phyloP scores from a whole-genome alignment of 1,284 basidiomycete genomes.

The Malassezia equina region DNA sequence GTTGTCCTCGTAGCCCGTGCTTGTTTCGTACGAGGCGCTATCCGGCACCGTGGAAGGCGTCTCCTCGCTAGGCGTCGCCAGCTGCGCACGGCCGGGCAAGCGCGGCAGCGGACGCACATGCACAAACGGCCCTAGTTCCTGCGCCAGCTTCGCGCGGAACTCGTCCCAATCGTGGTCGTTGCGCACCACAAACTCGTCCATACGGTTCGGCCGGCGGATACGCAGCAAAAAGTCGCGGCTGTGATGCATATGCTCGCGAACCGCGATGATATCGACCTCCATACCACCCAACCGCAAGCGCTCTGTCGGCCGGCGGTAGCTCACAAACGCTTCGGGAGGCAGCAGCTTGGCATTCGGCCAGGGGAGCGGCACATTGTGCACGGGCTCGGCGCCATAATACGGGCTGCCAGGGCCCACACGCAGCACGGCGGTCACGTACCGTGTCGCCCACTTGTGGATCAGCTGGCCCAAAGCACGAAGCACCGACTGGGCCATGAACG shows the following conservation, averaged over 20 bases:
- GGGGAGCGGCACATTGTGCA: slow-evolving; percentile 27
- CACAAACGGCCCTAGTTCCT: slow-evolving; percentile 30
- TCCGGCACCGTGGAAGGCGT: background rate
- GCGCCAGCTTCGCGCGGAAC: slow-evolving; percentile 28
- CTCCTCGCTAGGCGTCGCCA: background rate
- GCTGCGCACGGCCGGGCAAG: slow-evolving; percentile 18
- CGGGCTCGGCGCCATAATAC: slow-evolving; percentile 22
- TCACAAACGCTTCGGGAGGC: slow-evolving; percentile 37
- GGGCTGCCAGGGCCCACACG: slow-evolving; percentile 31
- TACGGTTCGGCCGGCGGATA: slow-evolving; percentile 34
- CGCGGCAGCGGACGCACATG: slow-evolving; percentile 34
- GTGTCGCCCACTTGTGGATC: slow-evolving; percentile 28
- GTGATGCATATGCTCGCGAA: slow-evolving; percentile 21
- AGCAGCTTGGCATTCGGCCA: slow-evolving; percentile 36
- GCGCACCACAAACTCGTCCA: slow-evolving; percentile 35
- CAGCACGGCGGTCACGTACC: slow-evolving; percentile 33
- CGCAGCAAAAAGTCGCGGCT: slow-evolving; percentile 37
- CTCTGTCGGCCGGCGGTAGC: slow-evolving; percentile 35
- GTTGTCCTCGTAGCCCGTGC: slow-evolving; percentile 3
- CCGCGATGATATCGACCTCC: slow-evolving; percentile 39
- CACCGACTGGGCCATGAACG: slow-evolving; percentile 29
- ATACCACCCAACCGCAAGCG: slow-evolving; percentile 37
- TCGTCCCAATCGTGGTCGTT: slow-evolving; percentile 42
- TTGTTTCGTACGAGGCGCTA: background rate
- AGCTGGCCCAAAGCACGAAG: slow-evolving; percentile 19